Conservation (phyloP, 2,329 filamentous ascomycete genomes). For the Nemania sp. region DNA sequence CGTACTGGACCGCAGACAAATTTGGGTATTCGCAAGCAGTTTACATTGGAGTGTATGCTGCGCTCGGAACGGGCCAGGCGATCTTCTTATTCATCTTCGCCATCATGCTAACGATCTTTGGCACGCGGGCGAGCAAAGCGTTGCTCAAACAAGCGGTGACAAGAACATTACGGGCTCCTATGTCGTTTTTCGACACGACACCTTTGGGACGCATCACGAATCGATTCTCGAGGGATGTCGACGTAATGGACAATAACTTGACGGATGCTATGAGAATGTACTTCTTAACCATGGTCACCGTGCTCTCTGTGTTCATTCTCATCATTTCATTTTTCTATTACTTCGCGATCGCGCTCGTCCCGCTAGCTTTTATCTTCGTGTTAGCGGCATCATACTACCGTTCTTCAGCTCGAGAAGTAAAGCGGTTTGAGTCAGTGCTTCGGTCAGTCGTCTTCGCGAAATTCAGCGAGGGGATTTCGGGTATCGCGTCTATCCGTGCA, state of each 20-base stretch:
- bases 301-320: slow-evolving; percentile 80
- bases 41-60: slow-evolving; percentile 75
- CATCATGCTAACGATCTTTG: slow-evolving; percentile 73
- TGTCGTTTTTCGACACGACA: slow-evolving; percentile 97
- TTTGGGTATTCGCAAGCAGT: slow-evolving; percentile 67
- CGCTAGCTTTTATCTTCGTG: slow-evolving; percentile 75
- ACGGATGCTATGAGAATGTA: slow-evolving; percentile 93
- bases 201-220: slow-evolving; percentile 95
- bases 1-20: slow-evolving; percentile 86
- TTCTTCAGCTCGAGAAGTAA: slow-evolving; percentile 88
- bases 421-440: slow-evolving; percentile 88
- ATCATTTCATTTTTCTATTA: slow-evolving; percentile 97
- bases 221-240: slow-evolving; percentile 91
- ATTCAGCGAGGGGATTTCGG: slow-evolving; percentile 85
- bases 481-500: slow-evolving; percentile 82
- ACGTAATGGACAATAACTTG: slow-evolving; percentile 93
- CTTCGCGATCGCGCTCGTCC: slow-evolving; percentile 66
- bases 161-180: slow-evolving; percentile 71
- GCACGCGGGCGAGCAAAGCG: slow-evolving; percentile 78
- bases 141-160: slow-evolving; percentile 82
- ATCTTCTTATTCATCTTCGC: slow-evolving; percentile 81
- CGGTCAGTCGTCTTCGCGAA: slow-evolving; percentile 87
- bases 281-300: slow-evolving; percentile 80
- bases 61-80: slow-evolving; percentile 71
- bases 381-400: slow-evolving; percentile 87